Evolutionary conservation across 2,329 filamentous ascomycete genomes (phyloP), one percentile per base, ranked within the genome.

Genomic region (Colletotrichum sp.): DNA sequence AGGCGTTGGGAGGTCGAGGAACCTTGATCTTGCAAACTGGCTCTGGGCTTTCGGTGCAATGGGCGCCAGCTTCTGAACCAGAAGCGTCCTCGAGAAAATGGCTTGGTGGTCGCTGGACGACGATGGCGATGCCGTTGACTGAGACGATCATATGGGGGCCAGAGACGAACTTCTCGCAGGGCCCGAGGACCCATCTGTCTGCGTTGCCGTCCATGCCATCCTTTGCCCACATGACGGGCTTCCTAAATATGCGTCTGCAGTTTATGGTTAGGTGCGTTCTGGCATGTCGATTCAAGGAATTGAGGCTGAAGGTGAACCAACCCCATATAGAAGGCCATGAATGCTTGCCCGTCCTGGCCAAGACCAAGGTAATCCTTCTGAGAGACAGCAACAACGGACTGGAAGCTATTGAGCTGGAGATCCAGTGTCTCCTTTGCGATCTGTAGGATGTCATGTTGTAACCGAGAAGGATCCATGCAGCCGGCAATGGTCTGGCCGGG

Each of bases 1-100:
- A 85, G 34, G 79, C 78, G 61, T 85, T 84, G 43, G 79, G 77
- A 5, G 82, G 81, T 6, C 82, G 81, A 32, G 81, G 80, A 32
- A 83, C 80, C 30, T 61, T 71, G 55, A 70, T 58, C 52, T 74
- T 77, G 30, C 43, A 43, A 30, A 60, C 34, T 32, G 69, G 62
- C 43, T 73, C 73, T 9, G 73, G 73, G 30, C 62, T 39, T 30
- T 58, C 66, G n/a, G 34, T 30, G n/a, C 43, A 64, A 22, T 61
- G 25, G 10, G 22, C 28, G 3, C 39, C 64, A 6, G 70, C 13
- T 18, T 39, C 73, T 16, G 70, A 39, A 10, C 36, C 58, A 25
- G 58, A 16, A 18, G 43, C 36, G 13, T 75, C 56, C 16, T 73
- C 73, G 4, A 75, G 62, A 6, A 67, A 56, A 2, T 75, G 73